These are phyloP conservation scores for Warburgia ugandensis DNA, from an alignment of 164 flowering plant genomes.

Conservation along the genomic window DNA sequence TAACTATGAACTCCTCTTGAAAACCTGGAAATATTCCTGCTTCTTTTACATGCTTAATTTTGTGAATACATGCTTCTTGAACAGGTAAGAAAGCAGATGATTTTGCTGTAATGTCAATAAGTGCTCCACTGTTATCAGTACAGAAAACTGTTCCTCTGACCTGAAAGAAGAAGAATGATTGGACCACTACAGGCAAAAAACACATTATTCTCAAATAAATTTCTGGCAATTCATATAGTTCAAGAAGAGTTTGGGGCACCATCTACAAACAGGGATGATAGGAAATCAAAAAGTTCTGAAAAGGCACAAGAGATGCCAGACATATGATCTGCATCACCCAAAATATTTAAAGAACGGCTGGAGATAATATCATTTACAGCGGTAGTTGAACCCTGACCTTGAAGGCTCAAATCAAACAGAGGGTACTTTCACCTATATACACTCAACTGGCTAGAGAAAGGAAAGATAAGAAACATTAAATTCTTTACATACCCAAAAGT, in stretches of 20 bases:
- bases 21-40: slow-evolving; percentile 84
- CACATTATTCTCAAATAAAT: not conserved
- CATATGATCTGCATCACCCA: too few species aligned
- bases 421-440: too few species aligned
- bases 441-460: too few species aligned
- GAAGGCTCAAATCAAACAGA: too few species aligned
- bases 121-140: slow-evolving; percentile 64
- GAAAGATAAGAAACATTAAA: too few species aligned
- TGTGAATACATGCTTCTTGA: slow-evolving; percentile 76
- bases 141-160: slow-evolving; percentile 73
- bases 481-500: too few species aligned
- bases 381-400: too few species aligned
- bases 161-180: slow-evolving; percentile 26
- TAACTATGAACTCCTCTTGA: slow-evolving; percentile 70
- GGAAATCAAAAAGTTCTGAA: too few species aligned
- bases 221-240: not conserved
- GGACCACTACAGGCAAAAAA: not conserved
- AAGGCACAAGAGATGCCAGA: too few species aligned
- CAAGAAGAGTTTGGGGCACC: not conserved
- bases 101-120: slow-evolving; percentile 81
- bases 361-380: too few species aligned
- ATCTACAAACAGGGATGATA: too few species aligned
- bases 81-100: slow-evolving; percentile 79
- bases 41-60: slow-evolving; percentile 55
- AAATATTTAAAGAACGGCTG: too few species aligned